phyloP scores from a whole-genome alignment of 139 green algal species.

The Closterium sp. region DNA sequence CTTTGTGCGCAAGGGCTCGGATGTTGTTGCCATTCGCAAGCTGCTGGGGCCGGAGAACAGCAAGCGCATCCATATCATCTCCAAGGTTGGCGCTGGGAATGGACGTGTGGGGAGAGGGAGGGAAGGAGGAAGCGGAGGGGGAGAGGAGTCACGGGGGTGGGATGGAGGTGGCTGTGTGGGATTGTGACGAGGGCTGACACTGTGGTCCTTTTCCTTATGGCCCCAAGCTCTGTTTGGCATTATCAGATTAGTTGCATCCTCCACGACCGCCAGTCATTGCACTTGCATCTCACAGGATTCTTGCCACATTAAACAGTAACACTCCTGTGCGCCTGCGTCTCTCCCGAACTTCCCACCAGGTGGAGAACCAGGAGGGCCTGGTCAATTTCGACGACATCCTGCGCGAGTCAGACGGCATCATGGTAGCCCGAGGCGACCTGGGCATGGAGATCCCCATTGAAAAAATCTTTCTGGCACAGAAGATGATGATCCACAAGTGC shows the following conservation, averaged over 20 bases:
- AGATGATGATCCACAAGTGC: conserved; percentile 71
- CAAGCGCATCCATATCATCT: conserved; percentile 83
- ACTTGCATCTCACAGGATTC: background rate
- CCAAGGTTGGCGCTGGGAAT: conserved; percentile 62
- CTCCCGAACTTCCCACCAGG: conserved; percentile 33
- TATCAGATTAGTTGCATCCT: background rate
- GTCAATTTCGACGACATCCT: conserved; percentile 97
- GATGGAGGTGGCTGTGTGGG: background rate
- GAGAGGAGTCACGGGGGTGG: too few relatives aligned
- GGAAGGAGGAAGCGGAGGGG: background rate
- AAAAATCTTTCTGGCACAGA: conserved; percentile 98
- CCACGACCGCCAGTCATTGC: background rate
- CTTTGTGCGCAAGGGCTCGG: conserved; percentile 92
- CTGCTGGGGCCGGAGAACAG: conserved; percentile 72
- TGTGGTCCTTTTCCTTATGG: background rate
- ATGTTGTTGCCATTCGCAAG: conserved; percentile 85
- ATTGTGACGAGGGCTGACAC: background rate
- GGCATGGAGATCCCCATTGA: conserved; percentile 99
- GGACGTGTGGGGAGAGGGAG: background rate
- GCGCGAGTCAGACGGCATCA: conserved; percentile 80
- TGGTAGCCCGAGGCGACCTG: conserved; percentile 94
- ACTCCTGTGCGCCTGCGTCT: background rate
- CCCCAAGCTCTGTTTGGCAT: background rate
- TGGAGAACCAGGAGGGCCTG: conserved; percentile 98
- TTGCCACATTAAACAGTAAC: background rate